Base-by-base conservation (phyloP, 371 early-diverging fungal genomes). In the Saksenaea oblongispora region DNA sequence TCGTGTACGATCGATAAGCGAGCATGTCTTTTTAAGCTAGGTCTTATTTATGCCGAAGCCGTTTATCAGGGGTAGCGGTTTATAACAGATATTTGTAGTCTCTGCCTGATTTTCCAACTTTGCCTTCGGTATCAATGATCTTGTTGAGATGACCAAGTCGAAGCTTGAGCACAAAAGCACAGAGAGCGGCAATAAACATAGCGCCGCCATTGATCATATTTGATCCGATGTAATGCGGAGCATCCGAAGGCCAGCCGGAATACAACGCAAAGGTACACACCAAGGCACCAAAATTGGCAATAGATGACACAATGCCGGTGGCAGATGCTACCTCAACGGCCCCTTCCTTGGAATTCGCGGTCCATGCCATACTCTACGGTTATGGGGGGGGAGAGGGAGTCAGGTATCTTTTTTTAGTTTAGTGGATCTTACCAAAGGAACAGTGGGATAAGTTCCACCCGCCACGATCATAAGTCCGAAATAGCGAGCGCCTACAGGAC, bases 121-220 rank as follows among this genome's bases (percentile, higher is more conserved):
- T 53, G 35, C 34, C 63, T 26, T 34, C 55, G 9, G 53, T 35
- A 39, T 74, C 71, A n/a, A 79, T 79, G 15, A 58, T 57, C 18
- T 62, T 64, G 63, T 80, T 80, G 9, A 73, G 42, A 15, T 42
- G 58, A 4, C 66, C 60, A 9, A 80, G 56, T 44, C 69, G 67
- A 14, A 65, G 37, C 41, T 76, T 65, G 15, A 80, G 66, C 0
- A 67, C 34, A 11, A 76, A 26, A 13, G 81, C 81, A 59, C 71
- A 62, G 10, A 73, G 10, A 10, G 78, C 78, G 28, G 81, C 78
- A 18, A 80, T 27, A n/a, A 80, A 58, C 81, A 80, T 80, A 11
- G 78, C 75, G 7, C 75, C 74, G 18, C 78, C 81, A 17, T 76
- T 76, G 27, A 80, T 69, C 81, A 80, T 80, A 35, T 80, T 80